Evolutionary conservation across 306 rosid genomes (phyloP).

Genomic region (Macrotyloma uniflorum): DNA sequence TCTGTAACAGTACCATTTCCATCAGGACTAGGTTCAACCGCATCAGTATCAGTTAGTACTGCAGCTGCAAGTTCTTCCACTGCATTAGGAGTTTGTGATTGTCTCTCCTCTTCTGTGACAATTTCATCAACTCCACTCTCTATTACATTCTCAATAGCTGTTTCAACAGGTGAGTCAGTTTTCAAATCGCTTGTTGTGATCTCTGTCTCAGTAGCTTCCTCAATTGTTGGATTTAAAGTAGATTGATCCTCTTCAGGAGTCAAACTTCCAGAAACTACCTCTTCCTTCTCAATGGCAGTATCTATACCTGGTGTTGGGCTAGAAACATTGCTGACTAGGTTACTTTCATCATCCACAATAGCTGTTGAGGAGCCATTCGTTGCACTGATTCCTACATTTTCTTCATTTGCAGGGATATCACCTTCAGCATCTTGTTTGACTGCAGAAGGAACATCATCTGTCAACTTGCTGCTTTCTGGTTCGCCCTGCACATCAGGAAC

Average conservation of each 20-base stretch:
- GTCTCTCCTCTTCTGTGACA: slow-evolving; percentile 47
- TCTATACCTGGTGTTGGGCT: slow-evolving; percentile 37
- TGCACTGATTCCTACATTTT: slow-evolving; percentile 43
- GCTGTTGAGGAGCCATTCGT: slow-evolving; percentile 44
- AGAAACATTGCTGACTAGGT: slow-evolving; percentile 36
- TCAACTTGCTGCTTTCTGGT: slow-evolving; percentile 40
- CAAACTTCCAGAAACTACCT: slow-evolving; percentile 48
- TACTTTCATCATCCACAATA: slow-evolving; percentile 39
- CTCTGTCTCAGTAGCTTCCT: slow-evolving; percentile 49
- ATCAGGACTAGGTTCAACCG: slow-evolving; percentile 47
- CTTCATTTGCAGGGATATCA: slow-evolving; percentile 41
- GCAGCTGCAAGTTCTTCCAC: slow-evolving; percentile 48
- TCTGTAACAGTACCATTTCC: slow-evolving; percentile 45
- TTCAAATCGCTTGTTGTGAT: slow-evolving; percentile 43
- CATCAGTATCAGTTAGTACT: slow-evolving; percentile 45
- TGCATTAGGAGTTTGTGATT: slow-evolving; percentile 41
- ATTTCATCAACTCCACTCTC: slow-evolving; percentile 47
- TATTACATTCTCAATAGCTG: slow-evolving; percentile 43
- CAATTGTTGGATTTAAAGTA: slow-evolving; percentile 27
- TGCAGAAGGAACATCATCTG: slow-evolving; percentile 40
- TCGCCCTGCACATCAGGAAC: slow-evolving; percentile 47
- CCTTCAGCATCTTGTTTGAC: slow-evolving; percentile 43
- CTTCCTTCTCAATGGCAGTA: slow-evolving; percentile 44
- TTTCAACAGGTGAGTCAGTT: slow-evolving; percentile 46
- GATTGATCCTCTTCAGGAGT: slow-evolving; percentile 46